phyloP scores from a whole-genome alignment of 2,329 filamentous ascomycete genomes.

The Chalaropsis ovoidea region DNA sequence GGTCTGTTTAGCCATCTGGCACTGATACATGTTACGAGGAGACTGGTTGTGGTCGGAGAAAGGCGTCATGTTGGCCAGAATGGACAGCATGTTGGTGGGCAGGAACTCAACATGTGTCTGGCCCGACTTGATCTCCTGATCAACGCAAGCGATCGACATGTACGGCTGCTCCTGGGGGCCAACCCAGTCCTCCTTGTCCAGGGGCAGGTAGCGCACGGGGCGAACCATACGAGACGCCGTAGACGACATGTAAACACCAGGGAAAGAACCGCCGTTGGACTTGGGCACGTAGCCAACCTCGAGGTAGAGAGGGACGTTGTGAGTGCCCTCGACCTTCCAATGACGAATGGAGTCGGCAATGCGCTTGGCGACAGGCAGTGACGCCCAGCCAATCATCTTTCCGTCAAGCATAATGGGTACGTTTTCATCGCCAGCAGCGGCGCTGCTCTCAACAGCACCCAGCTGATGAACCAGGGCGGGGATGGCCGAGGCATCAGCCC shows the following conservation, averaged over 20 bases:
- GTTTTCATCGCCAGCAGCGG: slow-evolving; percentile 69
- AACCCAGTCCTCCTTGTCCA: slow-evolving; percentile 77
- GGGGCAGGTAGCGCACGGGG: slow-evolving; percentile 81
- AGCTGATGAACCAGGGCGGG: slow-evolving; percentile 66
- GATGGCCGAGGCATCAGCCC: slow-evolving; percentile 63
- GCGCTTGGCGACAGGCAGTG: slow-evolving; percentile 66
- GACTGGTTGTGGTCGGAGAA: slow-evolving; percentile 99
- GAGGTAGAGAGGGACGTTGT: slow-evolving; percentile 69
- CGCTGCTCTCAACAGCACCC: slow-evolving; percentile 65
- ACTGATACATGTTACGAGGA: slow-evolving; percentile 97
- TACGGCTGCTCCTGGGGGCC: slow-evolving; percentile 94
- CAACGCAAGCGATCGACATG: slow-evolving; percentile 93
- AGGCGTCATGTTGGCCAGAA: slow-evolving; percentile 95
- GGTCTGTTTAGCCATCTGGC: slow-evolving; percentile 98
- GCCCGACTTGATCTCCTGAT: slow-evolving; percentile 75
- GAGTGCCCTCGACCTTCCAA: slow-evolving; percentile 87
- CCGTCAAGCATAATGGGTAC: slow-evolving; percentile 87
- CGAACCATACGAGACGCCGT: slow-evolving; percentile 77
- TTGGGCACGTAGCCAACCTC: slow-evolving; percentile 88
- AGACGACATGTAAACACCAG: slow-evolving; percentile 88
- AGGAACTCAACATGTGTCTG: slow-evolving; percentile 90
- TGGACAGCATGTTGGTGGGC: slow-evolving; percentile 93
- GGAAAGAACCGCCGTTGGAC: slow-evolving; percentile 86
- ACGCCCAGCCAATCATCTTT: slow-evolving; percentile 79
- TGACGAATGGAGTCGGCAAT: slow-evolving; percentile 81